A percentile compares a stretch with the other conserved stretches of the same genome.
These are phyloP conservation scores for Mangifera indica DNA, from an alignment of 345 rosid genomes.

Conservation along the genomic window DNA sequence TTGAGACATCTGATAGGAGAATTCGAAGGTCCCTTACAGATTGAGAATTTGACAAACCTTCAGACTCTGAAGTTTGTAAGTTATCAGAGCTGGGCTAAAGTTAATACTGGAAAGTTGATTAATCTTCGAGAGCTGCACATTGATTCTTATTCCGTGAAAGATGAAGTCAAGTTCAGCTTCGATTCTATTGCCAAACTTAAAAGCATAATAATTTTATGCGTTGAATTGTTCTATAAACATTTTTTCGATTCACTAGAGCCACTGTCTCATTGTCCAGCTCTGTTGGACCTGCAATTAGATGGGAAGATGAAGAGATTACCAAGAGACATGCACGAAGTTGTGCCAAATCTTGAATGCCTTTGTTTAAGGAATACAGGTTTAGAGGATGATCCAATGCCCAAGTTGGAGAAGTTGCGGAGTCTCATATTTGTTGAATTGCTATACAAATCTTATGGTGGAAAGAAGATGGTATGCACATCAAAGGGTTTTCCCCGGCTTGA, in stretches of 20 bases:
- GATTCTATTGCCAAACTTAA: neutral
- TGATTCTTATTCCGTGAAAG: too few relatives aligned
- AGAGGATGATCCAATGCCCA: neutral
- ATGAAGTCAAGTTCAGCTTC: too few relatives aligned
- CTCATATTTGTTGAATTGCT: neutral
- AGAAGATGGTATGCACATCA: neutral
- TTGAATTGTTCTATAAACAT: fast-evolving
- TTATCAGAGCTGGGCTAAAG: too few relatives aligned
- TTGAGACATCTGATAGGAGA: too few relatives aligned
- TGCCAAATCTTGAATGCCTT: neutral
- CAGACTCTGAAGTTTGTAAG: too few relatives aligned
- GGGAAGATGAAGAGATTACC: slow-evolving; percentile 4
- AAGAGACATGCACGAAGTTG: neutral
- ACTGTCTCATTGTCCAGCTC: neutral
- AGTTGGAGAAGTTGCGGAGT: neutral
- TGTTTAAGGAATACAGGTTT: neutral
- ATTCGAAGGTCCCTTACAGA: too few relatives aligned
- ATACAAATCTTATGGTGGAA: neutral
- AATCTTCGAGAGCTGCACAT: too few relatives aligned
- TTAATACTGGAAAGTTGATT: too few relatives aligned
- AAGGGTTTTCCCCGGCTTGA: neutral
- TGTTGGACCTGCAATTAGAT: neutral
- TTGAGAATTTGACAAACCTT: too few relatives aligned
- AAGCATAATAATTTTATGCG: neutral
- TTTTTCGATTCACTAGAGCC: neutral